Evolutionary conservation across 208 protist genomes (phyloP).

Genomic region (Tritrichomonas foetus): DNA sequence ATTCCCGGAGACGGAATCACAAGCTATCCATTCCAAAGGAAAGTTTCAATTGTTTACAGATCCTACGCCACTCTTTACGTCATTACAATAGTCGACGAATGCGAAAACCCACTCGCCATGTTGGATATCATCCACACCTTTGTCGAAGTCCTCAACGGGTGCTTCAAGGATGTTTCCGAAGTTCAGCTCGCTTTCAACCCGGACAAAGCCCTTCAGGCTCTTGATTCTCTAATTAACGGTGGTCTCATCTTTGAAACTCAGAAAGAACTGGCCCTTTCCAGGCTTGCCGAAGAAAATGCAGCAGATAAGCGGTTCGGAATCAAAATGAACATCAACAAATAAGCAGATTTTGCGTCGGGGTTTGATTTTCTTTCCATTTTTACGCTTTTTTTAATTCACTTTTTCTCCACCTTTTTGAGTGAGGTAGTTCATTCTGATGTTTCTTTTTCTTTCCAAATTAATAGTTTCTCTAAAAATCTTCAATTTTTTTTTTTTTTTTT

Average conservation of each 20-base stretch:
- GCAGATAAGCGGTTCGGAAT: neutral
- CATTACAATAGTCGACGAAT: neutral
- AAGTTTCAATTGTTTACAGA: neutral
- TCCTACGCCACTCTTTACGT: neutral
- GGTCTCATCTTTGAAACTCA: neutral
- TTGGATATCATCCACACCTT: neutral
- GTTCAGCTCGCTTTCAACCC: neutral
- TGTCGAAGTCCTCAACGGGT: neutral
- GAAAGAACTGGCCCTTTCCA: neutral
- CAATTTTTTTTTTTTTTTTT: too few relatives aligned
- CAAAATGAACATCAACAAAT: constrained; percentile 13
- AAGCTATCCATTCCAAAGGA: neutral
- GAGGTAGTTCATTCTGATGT: too few relatives aligned
- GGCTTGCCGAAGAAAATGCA: neutral
- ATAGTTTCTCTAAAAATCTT: too few relatives aligned
- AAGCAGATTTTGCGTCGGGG: neutral
- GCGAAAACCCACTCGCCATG: neutral
- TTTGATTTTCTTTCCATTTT: too few relatives aligned
- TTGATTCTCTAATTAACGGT: constrained; percentile 4
- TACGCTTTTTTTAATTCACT: too few relatives aligned
- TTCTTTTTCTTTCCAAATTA: too few relatives aligned
- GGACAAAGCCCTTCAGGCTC: neutral
- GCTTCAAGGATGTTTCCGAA: constrained; percentile 34
- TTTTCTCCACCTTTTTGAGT: too few relatives aligned
- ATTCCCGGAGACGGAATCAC: neutral